phyloP scores from a whole-genome alignment of 305 asterid genomes.

The Fraxinus floribunda region DNA sequence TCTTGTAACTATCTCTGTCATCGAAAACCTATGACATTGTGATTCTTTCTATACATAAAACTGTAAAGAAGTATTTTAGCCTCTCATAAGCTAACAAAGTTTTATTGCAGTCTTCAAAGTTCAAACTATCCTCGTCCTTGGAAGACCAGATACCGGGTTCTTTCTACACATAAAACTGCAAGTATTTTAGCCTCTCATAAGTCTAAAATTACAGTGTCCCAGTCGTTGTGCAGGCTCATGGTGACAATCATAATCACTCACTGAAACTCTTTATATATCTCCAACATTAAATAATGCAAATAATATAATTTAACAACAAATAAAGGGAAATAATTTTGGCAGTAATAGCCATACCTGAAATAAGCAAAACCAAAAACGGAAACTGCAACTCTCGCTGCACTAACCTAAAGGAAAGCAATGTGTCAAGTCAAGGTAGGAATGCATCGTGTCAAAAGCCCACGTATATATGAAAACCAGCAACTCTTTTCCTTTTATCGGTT shows the following conservation, averaged over 20 bases:
- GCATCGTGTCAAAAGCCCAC: conserved; percentile 17
- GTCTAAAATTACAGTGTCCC: background rate
- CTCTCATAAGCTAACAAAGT: background rate
- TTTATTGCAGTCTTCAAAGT: background rate
- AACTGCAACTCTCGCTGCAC: conserved; percentile 69
- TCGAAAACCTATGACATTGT: background rate
- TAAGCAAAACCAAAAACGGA: conserved; percentile 88
- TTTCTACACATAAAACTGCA: background rate
- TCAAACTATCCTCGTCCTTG: background rate
- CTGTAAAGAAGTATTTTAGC: background rate
- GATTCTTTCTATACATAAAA: background rate
- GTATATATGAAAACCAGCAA: conserved; percentile 14
- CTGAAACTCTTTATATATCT: background rate
- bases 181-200: background rate
- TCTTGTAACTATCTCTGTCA: background rate
- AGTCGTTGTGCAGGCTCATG: background rate
- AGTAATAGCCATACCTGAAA: conserved; percentile 70
- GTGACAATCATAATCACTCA: background rate
- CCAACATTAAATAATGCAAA: background rate
- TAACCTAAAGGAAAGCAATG: conserved; percentile 59
- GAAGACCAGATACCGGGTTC: background rate
- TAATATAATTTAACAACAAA: conserved; percentile 5
- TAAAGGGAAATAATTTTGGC: conserved; percentile 8
- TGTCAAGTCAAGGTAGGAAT: conserved; percentile 18
- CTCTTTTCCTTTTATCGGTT: conserved; percentile 3